phyloP scores from a whole-genome alignment of 768 basidiomycete genomes.

The Leucosporidium yakuticum region DNA sequence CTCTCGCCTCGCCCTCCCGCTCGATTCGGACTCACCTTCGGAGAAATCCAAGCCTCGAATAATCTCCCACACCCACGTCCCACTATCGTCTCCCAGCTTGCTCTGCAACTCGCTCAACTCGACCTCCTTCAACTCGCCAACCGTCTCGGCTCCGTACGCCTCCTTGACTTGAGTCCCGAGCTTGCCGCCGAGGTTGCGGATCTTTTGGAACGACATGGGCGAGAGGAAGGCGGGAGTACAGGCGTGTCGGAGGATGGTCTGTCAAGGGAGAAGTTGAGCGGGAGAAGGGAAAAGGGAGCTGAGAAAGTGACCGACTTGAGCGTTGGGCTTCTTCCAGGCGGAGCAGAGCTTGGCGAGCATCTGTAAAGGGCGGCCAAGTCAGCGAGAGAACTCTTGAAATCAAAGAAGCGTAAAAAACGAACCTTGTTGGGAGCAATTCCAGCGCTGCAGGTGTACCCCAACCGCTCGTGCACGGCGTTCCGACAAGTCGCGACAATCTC shows the following conservation, averaged over 20 bases:
- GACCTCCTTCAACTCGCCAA: constrained; percentile 63
- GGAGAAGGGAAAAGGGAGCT: neutral
- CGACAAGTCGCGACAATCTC: constrained; percentile 75
- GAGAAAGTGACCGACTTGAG: constrained; percentile 53
- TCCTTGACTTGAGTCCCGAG: constrained; percentile 78
- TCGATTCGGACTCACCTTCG: constrained; percentile 57
- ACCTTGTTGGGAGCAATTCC: constrained; percentile 39
- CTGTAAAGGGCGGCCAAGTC: constrained; percentile 41
- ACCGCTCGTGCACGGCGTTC: constrained; percentile 57
- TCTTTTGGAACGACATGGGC: constrained; percentile 87
- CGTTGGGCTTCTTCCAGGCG: constrained; percentile 84
- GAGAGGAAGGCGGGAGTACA: constrained; percentile 78
- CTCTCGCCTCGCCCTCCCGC: too few species aligned
- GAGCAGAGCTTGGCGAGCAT: constrained; percentile 92
- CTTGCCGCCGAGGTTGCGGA: constrained; percentile 91
- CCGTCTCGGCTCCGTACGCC: constrained; percentile 81
- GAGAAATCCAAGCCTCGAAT: constrained; percentile 76
- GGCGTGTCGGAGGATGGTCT: constrained; percentile 77
- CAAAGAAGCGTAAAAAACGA: neutral
- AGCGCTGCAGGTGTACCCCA: constrained; percentile 66
- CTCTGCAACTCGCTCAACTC: constrained; percentile 45
- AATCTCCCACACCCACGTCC: constrained; percentile 85
- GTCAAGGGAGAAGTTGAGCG: constrained; percentile 6
- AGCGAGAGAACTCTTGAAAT: too few species aligned
- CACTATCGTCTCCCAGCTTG: constrained; percentile 47